A percentile compares a stretch with the other conserved stretches of the same genome.
These are phyloP conservation scores for Fusarium sp. DNA, from an alignment of 2,329 filamentous ascomycete species.

Conservation along the genomic window DNA sequence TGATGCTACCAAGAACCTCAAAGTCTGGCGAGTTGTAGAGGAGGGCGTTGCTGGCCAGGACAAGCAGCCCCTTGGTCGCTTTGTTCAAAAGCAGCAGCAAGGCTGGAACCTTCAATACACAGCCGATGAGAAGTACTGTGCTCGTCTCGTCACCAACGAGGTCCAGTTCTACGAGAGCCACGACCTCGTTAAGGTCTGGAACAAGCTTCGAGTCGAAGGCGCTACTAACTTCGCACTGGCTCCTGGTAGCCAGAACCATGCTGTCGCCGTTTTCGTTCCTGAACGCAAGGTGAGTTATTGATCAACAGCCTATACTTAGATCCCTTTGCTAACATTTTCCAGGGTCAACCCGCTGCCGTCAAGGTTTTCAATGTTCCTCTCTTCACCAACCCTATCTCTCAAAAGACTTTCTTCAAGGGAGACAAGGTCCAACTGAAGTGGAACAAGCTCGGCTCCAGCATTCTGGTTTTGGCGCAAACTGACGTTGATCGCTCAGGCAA, in stretches of 20 bases:
- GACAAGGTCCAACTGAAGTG: constrained; percentile 99
- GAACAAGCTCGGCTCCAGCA: constrained; percentile 90
- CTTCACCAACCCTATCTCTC: constrained; percentile 84
- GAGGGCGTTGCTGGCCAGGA: constrained; percentile 69
- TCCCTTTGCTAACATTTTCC: constrained; percentile 29
- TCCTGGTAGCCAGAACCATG: constrained; percentile 83
- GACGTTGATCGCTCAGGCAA: constrained; percentile 98
- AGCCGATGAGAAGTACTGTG: constrained; percentile 91
- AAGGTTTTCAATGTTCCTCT: constrained; percentile 95
- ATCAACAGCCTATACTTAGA: background rate
- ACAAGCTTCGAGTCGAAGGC: constrained; percentile 93
- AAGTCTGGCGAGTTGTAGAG: constrained; percentile 91
- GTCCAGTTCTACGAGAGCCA: constrained; percentile 95
- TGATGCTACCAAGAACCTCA: constrained; percentile 94
- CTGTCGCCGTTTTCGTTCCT: constrained; percentile 93
- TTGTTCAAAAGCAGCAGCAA: constrained; percentile 94
- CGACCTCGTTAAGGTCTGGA: constrained; percentile 89
- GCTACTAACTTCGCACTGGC: constrained; percentile 90
- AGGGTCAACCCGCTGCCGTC: constrained; percentile 93
- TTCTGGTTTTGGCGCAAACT: constrained; percentile 96
- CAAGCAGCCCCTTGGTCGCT: constrained; percentile 83
- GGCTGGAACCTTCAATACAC: constrained; percentile 99
- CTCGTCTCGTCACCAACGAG: constrained; percentile 94
- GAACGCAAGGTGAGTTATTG: constrained; percentile 80
- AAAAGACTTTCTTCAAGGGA: constrained; percentile 99